Evolutionary conservation across 345 rosid genomes (phyloP), one percentile per base, ranked within the genome.

Genomic region (Psidium guajava): DNA sequence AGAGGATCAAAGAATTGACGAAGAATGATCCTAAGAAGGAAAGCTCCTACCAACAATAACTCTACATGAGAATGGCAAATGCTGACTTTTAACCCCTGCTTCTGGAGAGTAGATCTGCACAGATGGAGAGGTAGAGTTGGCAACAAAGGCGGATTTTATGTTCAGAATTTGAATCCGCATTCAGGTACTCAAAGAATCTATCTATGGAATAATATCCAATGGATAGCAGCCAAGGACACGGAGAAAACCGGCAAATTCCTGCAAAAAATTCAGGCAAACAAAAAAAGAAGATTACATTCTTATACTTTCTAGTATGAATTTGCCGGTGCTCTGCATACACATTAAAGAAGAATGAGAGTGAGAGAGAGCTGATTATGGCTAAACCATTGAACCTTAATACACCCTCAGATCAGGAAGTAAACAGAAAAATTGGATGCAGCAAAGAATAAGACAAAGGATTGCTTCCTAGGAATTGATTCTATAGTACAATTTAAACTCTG

Each of bases 151-250:
- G 50, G 42, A 25, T 27, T 27, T 54, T 53, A 82, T 4, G 40
- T 53, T 27, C 53, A 27, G 83, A 49, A 49, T 4, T 59, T 81
- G 55, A 82, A 51, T 82, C 83, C 6, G 58, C 82, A 54, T 69
- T 50, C 57, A 49, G 57, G 15, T 54, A 24, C 27, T 56, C 82
- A 22, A 80, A 52, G 54, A 54, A 80, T 32, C 80, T 47, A 11
- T 64, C 44, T 59, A 61, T 82, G 47, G 27, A n/a, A 82, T 40
- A 32, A 0, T 61, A 87, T 94, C 97, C 83, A 86, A 89, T 1
- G 95, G 95, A 87, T 95, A 95, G 90, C 94, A 92, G 57, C 98
- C 98, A 22, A 97, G 96, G 61, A 97, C 89, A 14, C 98, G 96
- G 61, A 97, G 92, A 90, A 92, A 97, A 58, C 91, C 87, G 0